Evolutionary conservation across 148 eudicot genomes (phyloP).

Genomic region (Beta vulgaris): DNA sequence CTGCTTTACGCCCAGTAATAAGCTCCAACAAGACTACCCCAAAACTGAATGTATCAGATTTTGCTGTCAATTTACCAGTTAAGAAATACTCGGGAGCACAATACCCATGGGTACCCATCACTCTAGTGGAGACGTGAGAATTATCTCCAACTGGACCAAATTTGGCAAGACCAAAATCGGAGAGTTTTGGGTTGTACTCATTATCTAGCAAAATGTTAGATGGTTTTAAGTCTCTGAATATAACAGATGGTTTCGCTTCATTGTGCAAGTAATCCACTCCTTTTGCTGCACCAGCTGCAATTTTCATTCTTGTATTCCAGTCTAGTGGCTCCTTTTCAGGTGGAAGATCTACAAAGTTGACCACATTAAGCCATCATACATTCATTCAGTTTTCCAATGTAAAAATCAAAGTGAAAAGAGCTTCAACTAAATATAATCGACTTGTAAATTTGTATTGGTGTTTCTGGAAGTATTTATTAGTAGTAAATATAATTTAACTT

Average conservation of each 20-base stretch:
- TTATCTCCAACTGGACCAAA: constrained; percentile 60
- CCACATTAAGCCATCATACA: neutral
- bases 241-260: constrained; percentile 57
- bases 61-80: constrained; percentile 56
- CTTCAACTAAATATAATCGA: neutral
- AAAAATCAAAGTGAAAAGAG: neutral
- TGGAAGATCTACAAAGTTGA: constrained; percentile 30
- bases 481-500: neutral
- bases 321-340: constrained; percentile 51
- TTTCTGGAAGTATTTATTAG: neutral
- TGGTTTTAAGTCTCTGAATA: constrained; percentile 69
- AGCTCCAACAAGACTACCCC: constrained; percentile 72
- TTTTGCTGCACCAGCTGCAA: constrained; percentile 67
- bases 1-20: constrained; percentile 53
- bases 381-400: too few species aligned
- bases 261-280: constrained; percentile 67
- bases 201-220: constrained; percentile 60
- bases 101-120: constrained; percentile 77
- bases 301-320: constrained; percentile 50
- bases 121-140: constrained; percentile 67
- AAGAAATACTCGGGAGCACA: constrained; percentile 76
- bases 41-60: constrained; percentile 65
- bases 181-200: constrained; percentile 58
- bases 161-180: constrained; percentile 78
- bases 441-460: too few species aligned